Evolutionary conservation across 108 stramenopile genomes (phyloP).

Genomic region (Cyclotella baltica): DNA sequence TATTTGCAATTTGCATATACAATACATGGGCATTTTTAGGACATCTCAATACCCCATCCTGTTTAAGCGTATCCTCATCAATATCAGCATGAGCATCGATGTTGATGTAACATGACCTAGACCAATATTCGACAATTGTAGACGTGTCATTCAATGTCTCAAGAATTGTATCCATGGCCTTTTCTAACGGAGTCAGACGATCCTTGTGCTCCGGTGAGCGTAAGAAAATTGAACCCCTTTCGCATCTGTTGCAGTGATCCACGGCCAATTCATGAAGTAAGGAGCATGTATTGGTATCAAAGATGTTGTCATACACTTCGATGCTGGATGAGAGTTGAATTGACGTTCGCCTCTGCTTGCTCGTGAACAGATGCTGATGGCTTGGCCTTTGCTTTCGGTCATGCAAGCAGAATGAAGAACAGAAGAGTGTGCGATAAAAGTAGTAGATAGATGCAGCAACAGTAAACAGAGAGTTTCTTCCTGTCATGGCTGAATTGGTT

Average conservation of each 20-base stretch:
- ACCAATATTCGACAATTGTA: constrained; percentile 70
- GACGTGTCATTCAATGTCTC: constrained; percentile 47
- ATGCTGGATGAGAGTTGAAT: constrained; percentile 16
- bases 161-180: constrained; percentile 55
- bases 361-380: not conserved
- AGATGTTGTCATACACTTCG: constrained; percentile 49
- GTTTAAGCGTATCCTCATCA: constrained; percentile 60
- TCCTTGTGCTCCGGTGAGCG: constrained; percentile 7
- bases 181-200: constrained; percentile 63
- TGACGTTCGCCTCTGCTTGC: not conserved
- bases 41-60: constrained; percentile 55
- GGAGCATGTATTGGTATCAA: constrained; percentile 38
- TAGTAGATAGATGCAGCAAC: not conserved
- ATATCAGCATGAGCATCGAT: constrained; percentile 77
- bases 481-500: too few relatives aligned
- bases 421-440: not conserved
- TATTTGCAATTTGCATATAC: constrained; percentile 52
- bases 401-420: not conserved
- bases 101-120: constrained; percentile 61
- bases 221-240: constrained; percentile 37
- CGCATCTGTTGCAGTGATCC: constrained; percentile 36
- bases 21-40: constrained; percentile 61
- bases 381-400: not conserved
- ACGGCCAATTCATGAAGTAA: constrained; percentile 38
- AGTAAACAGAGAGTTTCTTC: not conserved